Base-by-base conservation (phyloP, 2,329 filamentous ascomycete genomes). In the Thelonectria rubi region DNA sequence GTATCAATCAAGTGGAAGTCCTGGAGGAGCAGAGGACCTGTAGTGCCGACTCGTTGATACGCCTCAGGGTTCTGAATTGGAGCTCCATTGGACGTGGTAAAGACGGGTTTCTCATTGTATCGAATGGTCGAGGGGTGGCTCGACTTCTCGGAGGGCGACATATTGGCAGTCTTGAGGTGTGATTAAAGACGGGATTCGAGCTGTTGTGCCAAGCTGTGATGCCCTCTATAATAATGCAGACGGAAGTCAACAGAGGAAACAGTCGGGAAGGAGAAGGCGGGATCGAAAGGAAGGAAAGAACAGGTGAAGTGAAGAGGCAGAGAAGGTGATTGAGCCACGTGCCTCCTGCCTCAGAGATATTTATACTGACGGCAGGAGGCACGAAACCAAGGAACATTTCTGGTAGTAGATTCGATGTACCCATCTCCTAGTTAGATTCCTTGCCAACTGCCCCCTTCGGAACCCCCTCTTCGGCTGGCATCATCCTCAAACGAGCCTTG, bases 1-100 rank as follows among this genome's bases (percentile, higher is more conserved):
- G 86, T 75, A 66, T 88, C 88, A 67, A 90, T 86, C 73, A 90
- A 75, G 72, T 89, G 86, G 72, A 88, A 88, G 72, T 89, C 86
- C 70, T 89, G 86, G 20, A 90, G 82, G 62, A 88, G 78, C 40
- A 89, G 78, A 65, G 86, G 86, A 1, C 86, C 86, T 67, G 84
- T 84, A 43, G 70, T 63, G 50, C 86, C 87, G 34, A 85, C 75
- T 59, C 86, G 80, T 73, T 87, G 84, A 72, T 73, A 77, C 46
- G 66, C 73, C 63, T 71, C 64, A 39, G 84, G 83, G 67, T 84
- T 80, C 62, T 82, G 79, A 58, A 87, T 80, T 64, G 86, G 85
- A 43, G 80, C 82, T 69, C 85, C 86, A 79, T 86, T 87, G 72
- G 84, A 87, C 32, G 84, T 82, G 11, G 85, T 87, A 73, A 87